Percentiles rank a stretch among this genome's conserved stretches.
phyloP scores from a whole-genome alignment of 352 stramenopile genomes.

The Thraustotheca clavata region DNA sequence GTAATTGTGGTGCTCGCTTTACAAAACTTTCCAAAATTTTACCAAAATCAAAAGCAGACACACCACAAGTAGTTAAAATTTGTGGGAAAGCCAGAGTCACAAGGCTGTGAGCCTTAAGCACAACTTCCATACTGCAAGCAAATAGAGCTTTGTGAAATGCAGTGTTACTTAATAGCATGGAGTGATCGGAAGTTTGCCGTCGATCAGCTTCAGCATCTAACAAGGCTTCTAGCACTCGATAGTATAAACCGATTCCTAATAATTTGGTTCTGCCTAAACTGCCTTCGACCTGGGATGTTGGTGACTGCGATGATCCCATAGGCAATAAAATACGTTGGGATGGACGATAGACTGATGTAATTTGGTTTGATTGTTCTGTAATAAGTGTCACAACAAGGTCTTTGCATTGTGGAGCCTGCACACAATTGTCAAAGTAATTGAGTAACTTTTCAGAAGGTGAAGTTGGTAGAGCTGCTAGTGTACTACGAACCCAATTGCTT shows the following conservation, averaged over 20 bases:
- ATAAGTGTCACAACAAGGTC: not conserved
- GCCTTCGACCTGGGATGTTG: constrained; percentile 31
- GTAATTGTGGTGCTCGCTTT: constrained; percentile 64
- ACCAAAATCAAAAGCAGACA: constrained; percentile 82
- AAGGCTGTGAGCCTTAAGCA: constrained; percentile 76
- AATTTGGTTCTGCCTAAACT: constrained; percentile 66
- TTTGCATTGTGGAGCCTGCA: not conserved
- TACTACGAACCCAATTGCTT: constrained; percentile 59
- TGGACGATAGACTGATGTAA: not conserved
- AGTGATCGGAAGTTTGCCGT: constrained; percentile 65
- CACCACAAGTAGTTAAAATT: constrained; percentile 55
- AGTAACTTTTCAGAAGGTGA: constrained; percentile 6
- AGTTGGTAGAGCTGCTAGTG: not conserved
- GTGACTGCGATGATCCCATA: not conserved
- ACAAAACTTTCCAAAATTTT: constrained; percentile 84
- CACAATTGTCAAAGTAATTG: not conserved
- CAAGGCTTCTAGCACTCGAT: constrained; percentile 67
- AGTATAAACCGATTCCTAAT: constrained; percentile 63
- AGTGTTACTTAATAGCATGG: constrained; percentile 70
- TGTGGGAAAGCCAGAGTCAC: constrained; percentile 82
- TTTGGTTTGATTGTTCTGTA: not conserved
- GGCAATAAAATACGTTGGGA: not conserved
- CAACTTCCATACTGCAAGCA: constrained; percentile 72
- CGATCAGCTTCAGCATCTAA: constrained; percentile 57
- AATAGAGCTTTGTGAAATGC: constrained; percentile 71